phyloP scores from a whole-genome alignment of 176 grass and related monocot species.

The Microstegium vimineum region DNA sequence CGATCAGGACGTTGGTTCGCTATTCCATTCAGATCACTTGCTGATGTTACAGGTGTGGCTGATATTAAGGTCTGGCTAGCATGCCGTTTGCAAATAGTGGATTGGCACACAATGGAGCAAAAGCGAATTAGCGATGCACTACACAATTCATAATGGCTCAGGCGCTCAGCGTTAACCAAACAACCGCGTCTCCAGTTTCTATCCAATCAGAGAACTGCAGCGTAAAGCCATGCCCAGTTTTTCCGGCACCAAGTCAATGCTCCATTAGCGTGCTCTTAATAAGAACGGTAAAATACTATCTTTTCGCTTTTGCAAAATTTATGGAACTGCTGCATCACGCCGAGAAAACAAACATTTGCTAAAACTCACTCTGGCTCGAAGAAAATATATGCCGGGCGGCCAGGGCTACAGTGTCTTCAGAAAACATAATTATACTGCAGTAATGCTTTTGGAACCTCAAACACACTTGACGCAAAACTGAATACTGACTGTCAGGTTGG shows the following conservation, averaged over 20 bases:
- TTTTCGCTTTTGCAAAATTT: too few species aligned
- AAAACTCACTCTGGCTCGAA: not conserved
- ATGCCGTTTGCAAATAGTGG: not conserved
- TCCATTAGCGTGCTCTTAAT: too few species aligned
- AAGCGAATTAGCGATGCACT: not conserved
- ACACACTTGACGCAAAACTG: conserved; percentile 22
- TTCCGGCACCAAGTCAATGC: too few species aligned
- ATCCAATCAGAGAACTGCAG: too few species aligned
- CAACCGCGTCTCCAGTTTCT: too few species aligned
- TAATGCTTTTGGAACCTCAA: not conserved
- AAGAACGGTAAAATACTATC: too few species aligned
- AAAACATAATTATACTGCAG: not conserved
- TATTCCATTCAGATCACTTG: not conserved
- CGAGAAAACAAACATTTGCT: not conserved
- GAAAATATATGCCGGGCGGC: not conserved
- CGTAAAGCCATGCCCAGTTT: not conserved
- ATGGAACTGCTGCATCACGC: not conserved
- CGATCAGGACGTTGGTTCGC: too few species aligned
- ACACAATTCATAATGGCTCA: not conserved
- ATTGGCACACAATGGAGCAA: not conserved
- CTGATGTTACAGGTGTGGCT: not conserved
- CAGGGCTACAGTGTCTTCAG: not conserved
- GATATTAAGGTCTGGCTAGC: not conserved
- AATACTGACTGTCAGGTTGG: conserved; percentile 10
- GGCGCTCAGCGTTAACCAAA: too few species aligned